A percentile compares a stretch with the other conserved stretches of the same genome.
These are phyloP conservation scores for Mycena vulgaris DNA, from an alignment of 768 basidiomycete species.

Conservation along the genomic window DNA sequence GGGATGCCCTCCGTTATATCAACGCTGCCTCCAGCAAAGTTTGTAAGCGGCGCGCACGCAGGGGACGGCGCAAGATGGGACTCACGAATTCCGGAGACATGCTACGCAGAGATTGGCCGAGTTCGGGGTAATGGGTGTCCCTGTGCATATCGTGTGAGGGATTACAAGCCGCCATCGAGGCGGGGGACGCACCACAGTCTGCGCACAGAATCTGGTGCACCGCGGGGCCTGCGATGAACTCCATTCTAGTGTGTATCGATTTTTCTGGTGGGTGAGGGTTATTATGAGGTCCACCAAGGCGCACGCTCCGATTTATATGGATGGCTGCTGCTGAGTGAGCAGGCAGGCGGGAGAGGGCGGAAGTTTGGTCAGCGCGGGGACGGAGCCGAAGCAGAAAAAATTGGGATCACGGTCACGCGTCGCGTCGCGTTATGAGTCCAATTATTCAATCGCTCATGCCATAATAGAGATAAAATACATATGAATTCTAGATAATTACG, in stretches of 20 bases:
- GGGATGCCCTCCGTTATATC: conserved; percentile 99
- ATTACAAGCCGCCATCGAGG: conserved; percentile 3
- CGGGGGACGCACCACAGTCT: conserved; percentile 77
- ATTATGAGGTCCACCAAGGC: no score
- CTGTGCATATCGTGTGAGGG: conserved; percentile 52
- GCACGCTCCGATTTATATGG: no score
- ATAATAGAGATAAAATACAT: no score
- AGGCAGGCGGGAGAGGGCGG: background rate
- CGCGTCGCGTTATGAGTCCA: conserved; percentile 12
- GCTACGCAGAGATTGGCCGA: conserved; percentile 93
- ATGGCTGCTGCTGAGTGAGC: no score
- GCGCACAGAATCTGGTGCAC: conserved; percentile 91
- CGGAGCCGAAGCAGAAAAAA: background rate
- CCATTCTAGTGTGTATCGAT: conserved; percentile 63
- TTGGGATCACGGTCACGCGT: conserved; percentile 18
- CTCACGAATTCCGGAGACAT: conserved; percentile 90
- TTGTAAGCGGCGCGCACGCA: background rate
- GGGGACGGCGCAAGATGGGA: conserved; percentile 1
- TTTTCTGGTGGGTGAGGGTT: no score
- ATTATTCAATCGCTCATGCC: background rate
- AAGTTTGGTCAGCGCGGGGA: background rate
- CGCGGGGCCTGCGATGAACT: conserved; percentile 82
- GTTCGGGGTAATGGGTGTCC: conserved; percentile 91
- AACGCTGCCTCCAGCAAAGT: conserved; percentile 64
- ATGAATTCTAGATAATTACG: background rate